Conservation (phyloP, 371 early-diverging fungal genomes). For the Apophysomyces variabilis region DNA sequence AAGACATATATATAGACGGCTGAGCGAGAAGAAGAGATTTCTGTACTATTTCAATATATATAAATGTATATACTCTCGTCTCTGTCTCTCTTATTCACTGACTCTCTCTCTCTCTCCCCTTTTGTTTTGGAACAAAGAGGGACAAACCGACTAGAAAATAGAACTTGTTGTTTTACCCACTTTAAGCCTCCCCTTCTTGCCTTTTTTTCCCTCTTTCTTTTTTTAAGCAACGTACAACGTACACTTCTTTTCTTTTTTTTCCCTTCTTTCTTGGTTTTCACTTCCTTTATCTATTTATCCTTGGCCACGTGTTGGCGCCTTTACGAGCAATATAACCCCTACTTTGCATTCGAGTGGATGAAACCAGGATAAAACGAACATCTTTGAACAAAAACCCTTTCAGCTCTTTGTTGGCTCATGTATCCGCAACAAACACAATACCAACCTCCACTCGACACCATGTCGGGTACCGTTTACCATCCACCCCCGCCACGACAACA, state of each 20-base stretch:
- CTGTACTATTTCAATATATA: background rate
- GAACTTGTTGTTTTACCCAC: constrained; percentile 8
- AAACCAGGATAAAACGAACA: constrained; percentile 9
- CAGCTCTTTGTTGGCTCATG: constrained; percentile 6
- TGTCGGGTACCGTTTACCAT: constrained; percentile 5
- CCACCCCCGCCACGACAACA: constrained; percentile 21
- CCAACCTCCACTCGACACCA: constrained; percentile 2
- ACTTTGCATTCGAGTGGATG: constrained; percentile 8
- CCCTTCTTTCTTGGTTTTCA: background rate
- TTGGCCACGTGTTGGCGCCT: constrained; percentile 13
- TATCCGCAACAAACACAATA: constrained; percentile 13
- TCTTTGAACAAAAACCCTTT: constrained; percentile 1
- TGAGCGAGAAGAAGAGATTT: no score
- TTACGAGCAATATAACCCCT: constrained; percentile 12
- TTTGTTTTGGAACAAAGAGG: background rate
- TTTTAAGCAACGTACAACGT: background rate
- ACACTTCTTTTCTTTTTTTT: constrained; percentile 13
- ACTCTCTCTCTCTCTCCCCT: no score
- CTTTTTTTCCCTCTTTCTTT: constrained; percentile 16
- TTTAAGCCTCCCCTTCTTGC: constrained; percentile 11
- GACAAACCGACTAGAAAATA: constrained; percentile 13
- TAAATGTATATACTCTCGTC: background rate
- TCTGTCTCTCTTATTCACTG: background rate
- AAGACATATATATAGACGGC: background rate
- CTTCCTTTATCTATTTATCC: constrained; percentile 7